Percentiles rank a stretch among this genome's conserved stretches.
phyloP scores from a whole-genome alignment of 345 rosid genomes.

The Bretschneidera sinensis region DNA sequence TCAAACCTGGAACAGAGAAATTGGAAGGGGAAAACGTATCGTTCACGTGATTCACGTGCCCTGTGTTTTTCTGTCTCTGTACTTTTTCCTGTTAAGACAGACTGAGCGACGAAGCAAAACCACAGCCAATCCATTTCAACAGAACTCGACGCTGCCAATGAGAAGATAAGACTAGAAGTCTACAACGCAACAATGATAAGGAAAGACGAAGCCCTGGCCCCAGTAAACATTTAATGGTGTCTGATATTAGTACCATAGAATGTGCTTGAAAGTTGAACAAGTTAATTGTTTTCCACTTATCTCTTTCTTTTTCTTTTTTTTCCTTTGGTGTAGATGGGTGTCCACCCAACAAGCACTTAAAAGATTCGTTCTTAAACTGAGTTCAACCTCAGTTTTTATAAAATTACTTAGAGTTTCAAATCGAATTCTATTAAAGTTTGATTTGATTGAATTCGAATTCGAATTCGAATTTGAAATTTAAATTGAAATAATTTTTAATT shows the following conservation, averaged over 20 bases:
- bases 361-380: no score
- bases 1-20: conserved; percentile 3
- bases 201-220: conserved; percentile 10
- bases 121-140: conserved; percentile 28
- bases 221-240: neutral
- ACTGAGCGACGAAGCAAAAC: conserved; percentile 30
- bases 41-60: conserved; percentile 59
- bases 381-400: no score
- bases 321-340: no score
- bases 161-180: neutral
- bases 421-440: no score
- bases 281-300: neutral
- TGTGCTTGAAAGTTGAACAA: neutral
- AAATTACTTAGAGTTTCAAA: no score
- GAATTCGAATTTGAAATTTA: no score
- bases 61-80: conserved; percentile 28
- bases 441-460: no score
- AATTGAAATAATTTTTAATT: no score
- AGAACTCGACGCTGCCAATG: neutral
- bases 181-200: conserved; percentile 10
- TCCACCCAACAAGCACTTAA: no score
- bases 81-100: conserved; percentile 13
- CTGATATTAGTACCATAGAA: neutral
- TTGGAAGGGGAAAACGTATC: conserved; percentile 21
- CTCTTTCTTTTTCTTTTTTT: neutral